Evolutionary conservation across 2,329 filamentous ascomycete species (phyloP), one percentile per base, ranked within the genome.

Genomic region (Didymella sp.): DNA sequence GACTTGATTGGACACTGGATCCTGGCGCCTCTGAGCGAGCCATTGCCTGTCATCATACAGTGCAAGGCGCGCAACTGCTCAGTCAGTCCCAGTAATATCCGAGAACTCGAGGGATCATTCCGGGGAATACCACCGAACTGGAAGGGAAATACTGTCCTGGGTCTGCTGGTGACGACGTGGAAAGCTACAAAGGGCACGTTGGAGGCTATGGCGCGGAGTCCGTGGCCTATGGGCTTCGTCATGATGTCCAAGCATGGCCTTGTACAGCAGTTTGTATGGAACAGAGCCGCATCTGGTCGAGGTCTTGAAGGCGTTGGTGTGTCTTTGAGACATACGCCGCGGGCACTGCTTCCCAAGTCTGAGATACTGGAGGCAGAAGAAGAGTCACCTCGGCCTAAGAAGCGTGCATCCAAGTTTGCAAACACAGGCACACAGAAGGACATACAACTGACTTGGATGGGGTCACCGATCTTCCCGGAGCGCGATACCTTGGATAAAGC

Each of bases 61-160:
- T 94, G 91, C 81, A 95, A 94, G 74, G 84, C 82, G 1, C 79
- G 83, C 13, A 72, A 78, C 17, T 77, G 78, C 37, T 51, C 52
- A 1, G 77, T 80, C 42, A 73, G 81, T 12, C 90, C 90, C 0
- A 77, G 81, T 28, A 78, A 86, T 43, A 77, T 91, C 8, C 84
- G 90, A n/a, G 90, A 94, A 77, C 82, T 94, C 3, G 90, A 92
- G 70, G 94, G 94, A 3, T 86, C 91, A 0, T 89, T 95, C 69
- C 82, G 82, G 1, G 87, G 87, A 12, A 89, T 90, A 6, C 92
- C 92, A 1, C 78, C 83, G 0, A 89, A 88, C 0, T 96, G 90
- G 90, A 81, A 86, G 50, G 85, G 84, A 0, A 73, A 80, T 1
- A 86, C 90, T 6, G 74, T 76, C 2, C 73, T 96, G 30, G 93